Conservation (phyloP, 1,284 basidiomycete species). For the Pseudozyma sp. region DNA sequence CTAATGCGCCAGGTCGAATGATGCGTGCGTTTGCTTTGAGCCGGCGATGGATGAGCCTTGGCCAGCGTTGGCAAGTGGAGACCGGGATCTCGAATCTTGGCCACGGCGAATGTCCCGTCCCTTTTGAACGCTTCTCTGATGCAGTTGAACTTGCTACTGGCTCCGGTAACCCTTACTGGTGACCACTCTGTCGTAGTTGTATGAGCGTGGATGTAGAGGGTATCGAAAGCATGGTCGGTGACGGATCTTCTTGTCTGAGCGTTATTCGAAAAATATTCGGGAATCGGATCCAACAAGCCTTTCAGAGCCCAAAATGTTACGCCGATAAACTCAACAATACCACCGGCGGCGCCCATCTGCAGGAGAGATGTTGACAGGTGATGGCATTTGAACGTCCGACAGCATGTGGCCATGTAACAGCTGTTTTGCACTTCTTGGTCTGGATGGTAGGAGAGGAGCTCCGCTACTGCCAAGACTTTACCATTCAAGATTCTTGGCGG, state of each 20-base stretch:
- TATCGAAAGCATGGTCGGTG: conserved; percentile 1
- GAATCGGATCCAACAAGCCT: conserved; percentile 4
- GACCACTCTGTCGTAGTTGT: neutral
- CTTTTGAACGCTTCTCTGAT: no score
- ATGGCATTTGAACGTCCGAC: conserved; percentile 33
- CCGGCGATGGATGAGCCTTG: neutral
- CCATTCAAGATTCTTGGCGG: no score
- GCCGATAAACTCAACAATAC: neutral
- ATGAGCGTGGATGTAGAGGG: neutral
- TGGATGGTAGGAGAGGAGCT: no score
- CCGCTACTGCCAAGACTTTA: no score
- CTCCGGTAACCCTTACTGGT: no score
- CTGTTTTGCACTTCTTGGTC: no score
- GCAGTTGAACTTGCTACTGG: neutral
- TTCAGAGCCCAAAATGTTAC: neutral
- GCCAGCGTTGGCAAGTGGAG: neutral
- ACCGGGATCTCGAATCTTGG: neutral
- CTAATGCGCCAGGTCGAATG: no score
- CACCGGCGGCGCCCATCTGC: neutral
- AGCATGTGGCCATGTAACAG: neutral
- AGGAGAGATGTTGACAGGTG: conserved; percentile 20
- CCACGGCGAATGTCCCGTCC: no score
- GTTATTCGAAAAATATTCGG: conserved; percentile 28
- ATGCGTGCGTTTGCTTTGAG: no score
- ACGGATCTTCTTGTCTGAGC: conserved; percentile 20